Evolutionary conservation across 257 asterid species (phyloP).

Genomic region (Solanum acaule): DNA sequence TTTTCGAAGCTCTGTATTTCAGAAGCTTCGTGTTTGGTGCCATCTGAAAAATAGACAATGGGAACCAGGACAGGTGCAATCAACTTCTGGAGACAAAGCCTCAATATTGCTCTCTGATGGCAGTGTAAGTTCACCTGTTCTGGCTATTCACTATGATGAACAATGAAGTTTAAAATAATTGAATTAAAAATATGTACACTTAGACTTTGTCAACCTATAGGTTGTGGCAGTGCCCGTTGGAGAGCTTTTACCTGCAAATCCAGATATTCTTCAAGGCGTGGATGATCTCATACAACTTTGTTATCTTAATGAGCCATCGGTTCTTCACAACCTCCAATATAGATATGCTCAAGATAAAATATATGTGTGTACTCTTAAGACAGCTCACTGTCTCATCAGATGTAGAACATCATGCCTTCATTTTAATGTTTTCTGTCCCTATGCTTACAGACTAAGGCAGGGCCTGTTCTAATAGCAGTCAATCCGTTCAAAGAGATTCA

Average conservation of each 20-base stretch:
- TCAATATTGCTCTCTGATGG: slow-evolving; percentile 54
- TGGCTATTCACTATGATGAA: slow-evolving; percentile 2
- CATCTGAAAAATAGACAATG: slow-evolving; percentile 41
- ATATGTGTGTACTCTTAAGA: slow-evolving; percentile 47
- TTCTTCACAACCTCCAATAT: slow-evolving; percentile 67
- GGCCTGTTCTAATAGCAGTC: slow-evolving; percentile 76
- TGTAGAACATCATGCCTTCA: not conserved
- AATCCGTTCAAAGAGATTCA: slow-evolving; percentile 82
- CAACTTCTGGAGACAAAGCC: slow-evolving; percentile 68
- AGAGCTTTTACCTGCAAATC: slow-evolving; percentile 88
- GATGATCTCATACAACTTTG: slow-evolving; percentile 86
- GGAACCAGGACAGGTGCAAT: slow-evolving; percentile 70
- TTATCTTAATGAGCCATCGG: slow-evolving; percentile 89
- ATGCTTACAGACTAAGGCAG: slow-evolving; percentile 74
- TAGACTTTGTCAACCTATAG: slow-evolving; percentile 32
- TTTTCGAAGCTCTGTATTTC: slow-evolving; percentile 18
- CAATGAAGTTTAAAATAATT: not conserved
- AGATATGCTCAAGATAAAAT: slow-evolving; percentile 59
- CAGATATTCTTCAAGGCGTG: slow-evolving; percentile 78
- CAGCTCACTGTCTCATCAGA: not conserved
- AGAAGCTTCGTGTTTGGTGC: slow-evolving; percentile 83
- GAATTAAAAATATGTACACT: too few species aligned
- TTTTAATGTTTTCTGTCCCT: not conserved
- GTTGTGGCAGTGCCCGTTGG: slow-evolving; percentile 40
- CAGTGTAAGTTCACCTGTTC: slow-evolving; percentile 47